Conservation (phyloP, 768 basidiomycete species). For the Hygrophorus russula region DNA sequence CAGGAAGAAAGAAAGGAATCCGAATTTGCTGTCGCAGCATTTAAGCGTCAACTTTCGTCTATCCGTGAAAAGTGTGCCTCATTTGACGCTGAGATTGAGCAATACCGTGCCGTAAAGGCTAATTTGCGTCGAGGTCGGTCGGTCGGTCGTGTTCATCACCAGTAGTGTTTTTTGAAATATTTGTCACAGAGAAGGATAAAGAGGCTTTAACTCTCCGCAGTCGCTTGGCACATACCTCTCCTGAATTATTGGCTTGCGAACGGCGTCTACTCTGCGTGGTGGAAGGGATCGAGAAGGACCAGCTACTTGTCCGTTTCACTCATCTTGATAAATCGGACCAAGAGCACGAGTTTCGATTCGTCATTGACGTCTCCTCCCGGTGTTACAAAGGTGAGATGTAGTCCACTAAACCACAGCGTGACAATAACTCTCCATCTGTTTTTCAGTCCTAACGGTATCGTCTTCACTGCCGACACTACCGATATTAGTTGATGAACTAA, state of each 20-base stretch:
- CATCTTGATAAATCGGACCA: conserved; percentile 47
- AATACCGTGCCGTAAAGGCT: conserved; percentile 48
- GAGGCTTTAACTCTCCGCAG: conserved; percentile 47
- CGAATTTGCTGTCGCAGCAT: conserved; percentile 45
- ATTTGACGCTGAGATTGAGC: conserved; percentile 62
- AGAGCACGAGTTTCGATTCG: conserved; percentile 57
- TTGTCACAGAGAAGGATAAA: conserved; percentile 46
- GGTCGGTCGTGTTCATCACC: neutral
- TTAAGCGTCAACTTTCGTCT: conserved; percentile 56
- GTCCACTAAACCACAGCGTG: neutral
- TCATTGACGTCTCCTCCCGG: conserved; percentile 57
- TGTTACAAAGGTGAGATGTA: conserved; percentile 50
- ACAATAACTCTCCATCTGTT: neutral
- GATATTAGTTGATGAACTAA: conserved; percentile 59
- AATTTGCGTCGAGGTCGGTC: conserved; percentile 55
- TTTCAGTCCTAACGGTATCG: conserved; percentile 66
- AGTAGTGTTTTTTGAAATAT: neutral
- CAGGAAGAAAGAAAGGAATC: conserved; percentile 64
- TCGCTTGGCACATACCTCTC: conserved; percentile 38
- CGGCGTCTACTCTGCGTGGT: conserved; percentile 48
- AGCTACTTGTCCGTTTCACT: conserved; percentile 64
- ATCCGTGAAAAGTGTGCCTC: conserved; percentile 47
- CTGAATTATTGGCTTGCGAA: conserved; percentile 50
- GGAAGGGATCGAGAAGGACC: conserved; percentile 70
- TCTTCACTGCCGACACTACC: conserved; percentile 59